Conservation (phyloP, 108 stramenopile genomes). For the Nannochloropsis salina region DNA sequence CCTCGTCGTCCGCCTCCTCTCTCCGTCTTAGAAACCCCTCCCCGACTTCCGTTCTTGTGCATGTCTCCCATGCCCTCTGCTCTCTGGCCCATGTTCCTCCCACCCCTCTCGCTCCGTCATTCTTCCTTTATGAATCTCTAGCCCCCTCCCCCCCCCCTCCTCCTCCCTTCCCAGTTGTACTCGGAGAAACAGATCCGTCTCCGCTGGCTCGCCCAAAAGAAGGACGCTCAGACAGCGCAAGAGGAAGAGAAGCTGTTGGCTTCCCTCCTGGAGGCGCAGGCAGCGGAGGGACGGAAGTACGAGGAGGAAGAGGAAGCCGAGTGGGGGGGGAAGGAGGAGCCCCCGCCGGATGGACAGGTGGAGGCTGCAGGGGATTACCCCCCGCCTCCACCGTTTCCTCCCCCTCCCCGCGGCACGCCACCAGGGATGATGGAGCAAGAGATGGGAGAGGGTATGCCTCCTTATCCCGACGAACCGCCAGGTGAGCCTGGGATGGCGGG, state of each 20-base stretch:
- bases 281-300: neutral
- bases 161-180: neutral
- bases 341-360: neutral
- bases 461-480: too few relatives aligned
- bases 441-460: neutral
- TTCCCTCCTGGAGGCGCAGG: neutral
- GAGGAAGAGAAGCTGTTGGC: neutral
- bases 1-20: neutral
- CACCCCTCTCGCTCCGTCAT: too few relatives aligned
- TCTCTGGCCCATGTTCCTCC: too few relatives aligned
- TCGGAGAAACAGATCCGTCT: neutral
- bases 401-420: too few relatives aligned
- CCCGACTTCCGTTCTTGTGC: neutral
- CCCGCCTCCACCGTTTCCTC: too few relatives aligned
- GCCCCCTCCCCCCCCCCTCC: neutral
- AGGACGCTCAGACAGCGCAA: neutral
- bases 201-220: neutral
- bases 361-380: neutral
- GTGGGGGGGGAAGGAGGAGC: neutral
- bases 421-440: too few relatives aligned
- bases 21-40: neutral
- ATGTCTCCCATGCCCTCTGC: too few relatives aligned
- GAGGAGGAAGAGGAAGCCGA: neutral
- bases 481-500: neutral
- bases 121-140: too few relatives aligned